phyloP scores from a whole-genome alignment of 208 protist genomes.

The Trypanosoma vivax region DNA sequence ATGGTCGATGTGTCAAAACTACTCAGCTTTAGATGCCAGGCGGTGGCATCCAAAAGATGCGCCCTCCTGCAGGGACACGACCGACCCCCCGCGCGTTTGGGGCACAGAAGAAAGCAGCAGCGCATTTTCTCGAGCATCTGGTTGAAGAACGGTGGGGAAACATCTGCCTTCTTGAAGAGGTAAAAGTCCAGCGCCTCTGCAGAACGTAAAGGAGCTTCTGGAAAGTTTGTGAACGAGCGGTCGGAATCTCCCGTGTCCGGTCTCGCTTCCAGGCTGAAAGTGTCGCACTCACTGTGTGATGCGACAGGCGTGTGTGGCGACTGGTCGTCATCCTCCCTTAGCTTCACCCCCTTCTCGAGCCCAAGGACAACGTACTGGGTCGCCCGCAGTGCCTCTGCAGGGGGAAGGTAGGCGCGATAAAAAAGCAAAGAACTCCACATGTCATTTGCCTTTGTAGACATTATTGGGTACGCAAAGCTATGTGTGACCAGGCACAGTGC shows the following conservation, averaged over 20 bases:
- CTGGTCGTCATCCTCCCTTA: background rate
- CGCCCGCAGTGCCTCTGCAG: constrained; percentile 31
- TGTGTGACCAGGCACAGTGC: too few relatives aligned
- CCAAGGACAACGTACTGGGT: constrained; percentile 55
- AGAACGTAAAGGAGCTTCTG: too few relatives aligned
- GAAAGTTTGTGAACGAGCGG: too few relatives aligned
- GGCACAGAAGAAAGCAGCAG: constrained; percentile 64
- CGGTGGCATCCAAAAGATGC: constrained; percentile 32
- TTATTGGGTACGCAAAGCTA: too few relatives aligned
- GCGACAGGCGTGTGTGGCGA: background rate
- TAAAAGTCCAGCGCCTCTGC: constrained; percentile 47
- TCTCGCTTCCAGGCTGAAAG: too few relatives aligned
- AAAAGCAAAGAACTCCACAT: constrained; percentile 47
- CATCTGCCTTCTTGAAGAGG: constrained; percentile 59
- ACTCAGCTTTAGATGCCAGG: constrained; percentile 54
- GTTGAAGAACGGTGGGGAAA: constrained; percentile 62
- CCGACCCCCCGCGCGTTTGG: constrained; percentile 3
- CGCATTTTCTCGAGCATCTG: constrained; percentile 65
- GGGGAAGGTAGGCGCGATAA: constrained; percentile 72
- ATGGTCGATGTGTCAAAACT: constrained; percentile 9
- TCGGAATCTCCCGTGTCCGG: too few relatives aligned
- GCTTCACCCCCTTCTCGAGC: constrained; percentile 5
- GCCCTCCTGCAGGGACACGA: constrained; percentile 51
- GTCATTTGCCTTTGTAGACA: constrained; percentile 29
- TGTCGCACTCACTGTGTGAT: too few relatives aligned